Evolutionary conservation across 116 monocot species (phyloP).

Genomic region (Phalaenopsis hybrid): DNA sequence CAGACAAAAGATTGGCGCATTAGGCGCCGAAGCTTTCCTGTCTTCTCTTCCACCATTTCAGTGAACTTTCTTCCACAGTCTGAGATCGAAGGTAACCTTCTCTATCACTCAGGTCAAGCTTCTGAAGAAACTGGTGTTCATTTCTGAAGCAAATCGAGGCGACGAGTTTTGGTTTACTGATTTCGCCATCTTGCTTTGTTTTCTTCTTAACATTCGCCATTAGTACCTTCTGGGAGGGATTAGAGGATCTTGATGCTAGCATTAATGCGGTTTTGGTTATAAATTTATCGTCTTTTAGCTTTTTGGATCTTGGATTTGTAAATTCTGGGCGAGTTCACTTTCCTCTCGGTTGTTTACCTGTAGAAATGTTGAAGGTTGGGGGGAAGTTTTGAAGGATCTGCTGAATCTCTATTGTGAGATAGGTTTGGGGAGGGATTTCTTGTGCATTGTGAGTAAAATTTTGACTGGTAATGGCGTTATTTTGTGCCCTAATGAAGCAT

Average conservation of each 20-base stretch:
- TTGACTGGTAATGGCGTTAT: background rate
- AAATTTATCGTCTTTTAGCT: background rate
- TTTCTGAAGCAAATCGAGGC: background rate
- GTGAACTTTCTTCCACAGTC: background rate
- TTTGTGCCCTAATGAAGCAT: background rate
- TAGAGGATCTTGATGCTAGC: background rate
- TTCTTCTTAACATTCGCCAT: background rate
- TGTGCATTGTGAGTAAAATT: background rate
- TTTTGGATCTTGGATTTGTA: background rate
- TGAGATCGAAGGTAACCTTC: background rate
- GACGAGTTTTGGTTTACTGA: background rate
- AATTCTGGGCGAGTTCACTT: background rate
- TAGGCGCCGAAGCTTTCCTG: background rate
- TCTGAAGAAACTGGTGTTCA: background rate
- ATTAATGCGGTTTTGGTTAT: background rate
- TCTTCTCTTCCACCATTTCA: background rate
- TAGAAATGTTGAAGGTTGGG: background rate
- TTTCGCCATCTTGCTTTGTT: background rate
- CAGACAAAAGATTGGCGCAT: background rate
- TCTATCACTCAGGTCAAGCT: background rate
- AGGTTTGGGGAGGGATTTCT: background rate
- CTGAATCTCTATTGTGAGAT: background rate
- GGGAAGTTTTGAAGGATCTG: background rate
- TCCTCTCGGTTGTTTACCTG: background rate
- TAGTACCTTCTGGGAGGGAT: background rate